Evolutionary conservation across 2,329 filamentous ascomycete species (phyloP).

Genomic region (Calonectria naviculata): DNA sequence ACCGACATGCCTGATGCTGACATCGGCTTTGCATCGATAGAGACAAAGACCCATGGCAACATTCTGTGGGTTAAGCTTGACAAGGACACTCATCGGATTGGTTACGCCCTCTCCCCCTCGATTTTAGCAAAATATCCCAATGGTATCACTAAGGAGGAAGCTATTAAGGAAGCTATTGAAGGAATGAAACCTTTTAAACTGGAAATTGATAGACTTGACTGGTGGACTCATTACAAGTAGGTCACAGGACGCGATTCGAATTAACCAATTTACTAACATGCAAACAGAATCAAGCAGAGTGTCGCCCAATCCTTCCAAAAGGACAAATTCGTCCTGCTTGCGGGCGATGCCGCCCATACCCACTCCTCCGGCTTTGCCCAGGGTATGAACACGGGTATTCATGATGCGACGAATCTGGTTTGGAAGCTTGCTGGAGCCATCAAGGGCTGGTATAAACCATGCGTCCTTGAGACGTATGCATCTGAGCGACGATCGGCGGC

Average conservation of each 20-base stretch:
- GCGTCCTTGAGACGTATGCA: conserved; percentile 52
- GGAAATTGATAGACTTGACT: conserved; percentile 55
- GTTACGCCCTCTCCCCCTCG: conserved; percentile 60
- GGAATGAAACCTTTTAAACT: conserved; percentile 54
- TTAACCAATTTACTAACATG: neutral
- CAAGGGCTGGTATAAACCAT: conserved; percentile 38
- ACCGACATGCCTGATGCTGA: conserved; percentile 55
- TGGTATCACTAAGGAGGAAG: conserved; percentile 58
- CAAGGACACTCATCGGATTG: conserved; percentile 63
- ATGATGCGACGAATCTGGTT: conserved; percentile 60
- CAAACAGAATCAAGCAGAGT: neutral
- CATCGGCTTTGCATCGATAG: conserved; percentile 49
- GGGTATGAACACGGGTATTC: conserved; percentile 63
- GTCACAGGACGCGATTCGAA: neutral
- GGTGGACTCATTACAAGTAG: conserved; percentile 60
- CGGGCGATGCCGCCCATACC: conserved; percentile 61
- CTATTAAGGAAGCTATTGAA: conserved; percentile 61
- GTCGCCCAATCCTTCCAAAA: neutral
- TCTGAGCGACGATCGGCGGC: conserved; percentile 49
- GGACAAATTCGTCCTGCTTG: neutral
- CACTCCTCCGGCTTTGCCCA: conserved; percentile 60
- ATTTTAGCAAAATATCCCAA: conserved; percentile 49
- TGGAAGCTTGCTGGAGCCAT: conserved; percentile 57
- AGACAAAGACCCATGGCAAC: conserved; percentile 63
- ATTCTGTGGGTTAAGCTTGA: conserved; percentile 66